Base-by-base conservation (phyloP, 805 yeast genomes). In the Wickerhamomyces kurtzmanii region DNA sequence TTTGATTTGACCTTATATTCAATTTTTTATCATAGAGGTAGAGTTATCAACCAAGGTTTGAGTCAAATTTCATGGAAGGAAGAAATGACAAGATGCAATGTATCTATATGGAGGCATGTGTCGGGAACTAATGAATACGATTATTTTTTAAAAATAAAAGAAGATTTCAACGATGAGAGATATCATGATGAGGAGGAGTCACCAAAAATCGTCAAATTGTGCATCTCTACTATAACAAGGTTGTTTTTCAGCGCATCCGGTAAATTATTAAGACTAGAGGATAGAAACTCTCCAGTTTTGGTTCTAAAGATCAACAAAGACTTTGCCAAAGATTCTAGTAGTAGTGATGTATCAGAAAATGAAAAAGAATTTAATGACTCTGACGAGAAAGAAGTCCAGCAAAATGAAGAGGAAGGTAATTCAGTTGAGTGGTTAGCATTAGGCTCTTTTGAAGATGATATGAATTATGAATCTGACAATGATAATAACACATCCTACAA, bases 201-300 rank as follows among this genome's bases (percentile, higher is more conserved):
- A n/a, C 65, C 70, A 1, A 48, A 51, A 16, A 30, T 32, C 1
- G 46, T 59, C 11, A 31, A 32, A 2, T 41, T 66, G 26, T 57
- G 63, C 23, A 43, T 75, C 4, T 43, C 54, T 11, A 40, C 53
- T 4, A 57, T 81, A 3, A 50, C 62, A 4, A 59, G 72, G 31
- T 47, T 79, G 25, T 81, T 76, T 38, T 81, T 77, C 47, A 71
- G 76, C 34, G 81, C 80, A 3, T 75, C 84, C 5, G 89, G 87
- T 0, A 65, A 65, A 30, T 48, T 81, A 12, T 59, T 81, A 16
- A 69, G 68, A 27, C 51, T 82, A 11, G 81, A 76, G 22, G 82
- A 74, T 23, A 59, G 71, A 22, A 62, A 62, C 24, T 54, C 73
- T 0, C 85, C 91, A 0, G 89, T 81, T 0, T 53, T 81, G 29